Evolutionary conservation across 208 protist species (phyloP).

Genomic region (Leptomonas pyrrhocoris): DNA sequence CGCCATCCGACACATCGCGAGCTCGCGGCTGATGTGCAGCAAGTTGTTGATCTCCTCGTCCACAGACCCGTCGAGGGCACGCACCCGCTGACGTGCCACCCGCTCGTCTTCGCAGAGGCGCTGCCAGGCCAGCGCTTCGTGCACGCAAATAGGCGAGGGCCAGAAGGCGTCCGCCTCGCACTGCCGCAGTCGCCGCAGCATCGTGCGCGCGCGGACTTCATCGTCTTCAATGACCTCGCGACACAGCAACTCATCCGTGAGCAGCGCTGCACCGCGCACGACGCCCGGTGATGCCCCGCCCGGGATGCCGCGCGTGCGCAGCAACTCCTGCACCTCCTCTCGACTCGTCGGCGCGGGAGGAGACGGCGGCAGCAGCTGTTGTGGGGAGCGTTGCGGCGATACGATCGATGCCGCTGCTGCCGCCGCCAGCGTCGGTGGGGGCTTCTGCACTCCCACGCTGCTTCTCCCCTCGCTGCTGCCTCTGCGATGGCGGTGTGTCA

Average conservation of each 20-base stretch:
- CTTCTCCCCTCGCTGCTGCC: not conserved
- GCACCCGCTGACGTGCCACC: conserved; percentile 11
- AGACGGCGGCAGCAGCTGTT: conserved; percentile 24
- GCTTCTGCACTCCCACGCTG: not conserved
- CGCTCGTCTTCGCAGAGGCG: conserved; percentile 3
- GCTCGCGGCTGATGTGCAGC: conserved; percentile 21
- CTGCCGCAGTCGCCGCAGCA: conserved; percentile 20
- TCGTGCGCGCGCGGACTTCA: conserved; percentile 20
- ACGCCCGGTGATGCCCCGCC: conserved; percentile 3
- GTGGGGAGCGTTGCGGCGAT: not conserved
- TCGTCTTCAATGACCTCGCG: conserved; percentile 29
- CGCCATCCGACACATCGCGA: conserved; percentile 22
- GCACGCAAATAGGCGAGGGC: conserved; percentile 3
- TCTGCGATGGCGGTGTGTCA: not conserved
- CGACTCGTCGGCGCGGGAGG: conserved; percentile 17
- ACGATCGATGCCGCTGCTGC: not conserved
- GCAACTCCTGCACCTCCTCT: conserved; percentile 18
- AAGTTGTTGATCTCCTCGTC: conserved; percentile 4
- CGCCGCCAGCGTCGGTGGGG: no score
- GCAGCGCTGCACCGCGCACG: conserved; percentile 18
- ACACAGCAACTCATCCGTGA: conserved; percentile 27
- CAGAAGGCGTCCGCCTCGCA: conserved; percentile 25
- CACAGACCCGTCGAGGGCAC: conserved; percentile 6
- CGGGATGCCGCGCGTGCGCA: conserved; percentile 17
- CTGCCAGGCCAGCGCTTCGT: conserved; percentile 28